Evolutionary conservation across 331 rosid species (phyloP).

Genomic region (Rhamnella rubrinervis): DNA sequence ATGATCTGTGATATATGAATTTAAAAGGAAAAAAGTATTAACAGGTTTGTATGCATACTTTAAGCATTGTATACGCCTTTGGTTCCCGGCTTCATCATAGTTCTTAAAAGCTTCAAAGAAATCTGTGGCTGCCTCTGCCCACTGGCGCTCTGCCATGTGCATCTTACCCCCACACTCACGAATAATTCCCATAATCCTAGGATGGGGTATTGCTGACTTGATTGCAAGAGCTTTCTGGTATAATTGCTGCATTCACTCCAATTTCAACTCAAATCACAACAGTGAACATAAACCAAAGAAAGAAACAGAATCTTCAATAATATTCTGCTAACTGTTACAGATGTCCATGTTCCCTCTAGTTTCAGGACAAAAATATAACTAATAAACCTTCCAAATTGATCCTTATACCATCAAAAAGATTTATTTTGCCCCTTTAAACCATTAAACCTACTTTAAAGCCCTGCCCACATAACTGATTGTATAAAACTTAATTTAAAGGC

Average conservation of each 20-base stretch:
- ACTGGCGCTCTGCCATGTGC: constrained; percentile 99
- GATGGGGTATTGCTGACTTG: constrained; percentile 99
- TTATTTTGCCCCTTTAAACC: not conserved
- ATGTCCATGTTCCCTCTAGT: not conserved
- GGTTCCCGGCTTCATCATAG: constrained; percentile 98
- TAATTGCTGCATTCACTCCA: constrained; percentile 75
- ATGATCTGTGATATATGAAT: not conserved
- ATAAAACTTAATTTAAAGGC: not conserved
- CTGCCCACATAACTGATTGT: not conserved
- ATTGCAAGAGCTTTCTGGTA: constrained; percentile 94
- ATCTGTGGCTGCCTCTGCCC: constrained; percentile 99
- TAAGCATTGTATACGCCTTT: constrained; percentile 95
- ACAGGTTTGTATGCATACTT: constrained; percentile 46
- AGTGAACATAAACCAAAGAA: constrained; percentile 10
- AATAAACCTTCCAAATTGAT: not conserved
- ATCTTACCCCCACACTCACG: constrained; percentile 99
- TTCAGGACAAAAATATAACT: not conserved
- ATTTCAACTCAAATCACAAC: constrained; percentile 19
- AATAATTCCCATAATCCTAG: constrained; percentile 96
- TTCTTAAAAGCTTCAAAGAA: constrained; percentile 98
- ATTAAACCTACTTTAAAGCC: not conserved
- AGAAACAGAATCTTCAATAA: not conserved
- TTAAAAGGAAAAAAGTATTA: not conserved
- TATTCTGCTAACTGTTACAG: no score
- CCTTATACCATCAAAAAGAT: not conserved